phyloP scores from a whole-genome alignment of 2,329 filamentous ascomycete species.

The Albophoma yamanashiensis region DNA sequence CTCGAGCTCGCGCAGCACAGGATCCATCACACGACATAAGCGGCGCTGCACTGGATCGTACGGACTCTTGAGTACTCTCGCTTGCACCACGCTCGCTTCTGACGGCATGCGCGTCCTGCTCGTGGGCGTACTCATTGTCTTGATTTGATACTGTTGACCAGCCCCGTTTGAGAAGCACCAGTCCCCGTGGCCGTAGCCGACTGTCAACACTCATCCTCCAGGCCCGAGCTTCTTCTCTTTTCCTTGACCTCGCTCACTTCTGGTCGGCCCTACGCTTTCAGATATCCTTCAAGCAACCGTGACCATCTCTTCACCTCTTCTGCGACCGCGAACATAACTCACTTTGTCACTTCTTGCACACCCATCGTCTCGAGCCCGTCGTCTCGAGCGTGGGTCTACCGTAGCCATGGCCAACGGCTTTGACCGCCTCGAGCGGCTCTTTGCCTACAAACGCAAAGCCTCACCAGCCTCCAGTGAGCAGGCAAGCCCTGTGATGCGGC shows the following conservation, averaged over 20 bases:
- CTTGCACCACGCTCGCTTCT: constrained; percentile 1
- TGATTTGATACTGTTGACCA: neutral
- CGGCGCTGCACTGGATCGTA: neutral
- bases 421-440: constrained; percentile 40
- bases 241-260: neutral
- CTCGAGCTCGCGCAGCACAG: neutral
- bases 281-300: neutral
- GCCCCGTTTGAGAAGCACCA: neutral
- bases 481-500: constrained; percentile 9
- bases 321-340: neutral
- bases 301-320: neutral
- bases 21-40: neutral
- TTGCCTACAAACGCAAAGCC: constrained; percentile 31
- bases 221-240: neutral
- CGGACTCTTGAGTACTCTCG: neutral
- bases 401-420: constrained; percentile 37
- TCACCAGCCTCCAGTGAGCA: constrained; percentile 15
- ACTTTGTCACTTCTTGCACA: neutral
- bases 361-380: neutral
- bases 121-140: neutral
- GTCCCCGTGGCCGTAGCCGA: neutral
- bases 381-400: neutral
- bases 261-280: neutral
- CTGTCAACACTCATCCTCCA: neutral
- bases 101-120: neutral